Evolutionary conservation across 257 asterid genomes (phyloP).

Genomic region (Solanum bulbocastanum): DNA sequence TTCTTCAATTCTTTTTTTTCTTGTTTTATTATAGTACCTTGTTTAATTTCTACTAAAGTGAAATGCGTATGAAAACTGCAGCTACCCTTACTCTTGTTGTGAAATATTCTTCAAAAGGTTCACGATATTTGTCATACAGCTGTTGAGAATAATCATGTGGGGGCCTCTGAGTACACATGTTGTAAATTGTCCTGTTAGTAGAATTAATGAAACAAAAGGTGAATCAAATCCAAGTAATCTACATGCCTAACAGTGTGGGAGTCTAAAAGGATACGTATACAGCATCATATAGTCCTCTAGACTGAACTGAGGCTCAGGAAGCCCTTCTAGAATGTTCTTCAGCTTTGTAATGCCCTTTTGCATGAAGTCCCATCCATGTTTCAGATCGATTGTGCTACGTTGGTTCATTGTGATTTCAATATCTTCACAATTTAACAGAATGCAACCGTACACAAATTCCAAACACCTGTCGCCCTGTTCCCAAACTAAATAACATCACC

Average conservation of each 20-base stretch:
- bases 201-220: slow-evolving; percentile 14
- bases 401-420: slow-evolving; percentile 56
- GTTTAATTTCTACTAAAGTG: neutral
- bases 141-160: slow-evolving; percentile 98
- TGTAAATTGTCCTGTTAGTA: slow-evolving; percentile 68
- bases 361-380: slow-evolving; percentile 94
- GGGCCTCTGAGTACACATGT: slow-evolving; percentile 98
- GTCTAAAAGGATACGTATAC: slow-evolving; percentile 58
- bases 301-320: slow-evolving; percentile 83
- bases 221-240: neutral
- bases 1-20: neutral
- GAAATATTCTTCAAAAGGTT: slow-evolving; percentile 74
- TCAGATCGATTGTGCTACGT: slow-evolving; percentile 62
- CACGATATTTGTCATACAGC: slow-evolving; percentile 78
- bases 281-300: slow-evolving; percentile 89
- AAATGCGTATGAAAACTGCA: neutral
- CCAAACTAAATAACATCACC: neutral
- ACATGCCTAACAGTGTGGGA: neutral
- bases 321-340: slow-evolving; percentile 77
- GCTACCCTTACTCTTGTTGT: slow-evolving; percentile 43
- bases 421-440: slow-evolving; percentile 10
- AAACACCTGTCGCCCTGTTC: slow-evolving; percentile 6
- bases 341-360: slow-evolving; percentile 79
- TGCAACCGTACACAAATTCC: slow-evolving; percentile 7
- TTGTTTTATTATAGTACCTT: neutral